Evolutionary conservation across 2,329 filamentous ascomycete species (phyloP), one percentile per base, ranked within the genome.

Genomic region (Venturia asperata): DNA sequence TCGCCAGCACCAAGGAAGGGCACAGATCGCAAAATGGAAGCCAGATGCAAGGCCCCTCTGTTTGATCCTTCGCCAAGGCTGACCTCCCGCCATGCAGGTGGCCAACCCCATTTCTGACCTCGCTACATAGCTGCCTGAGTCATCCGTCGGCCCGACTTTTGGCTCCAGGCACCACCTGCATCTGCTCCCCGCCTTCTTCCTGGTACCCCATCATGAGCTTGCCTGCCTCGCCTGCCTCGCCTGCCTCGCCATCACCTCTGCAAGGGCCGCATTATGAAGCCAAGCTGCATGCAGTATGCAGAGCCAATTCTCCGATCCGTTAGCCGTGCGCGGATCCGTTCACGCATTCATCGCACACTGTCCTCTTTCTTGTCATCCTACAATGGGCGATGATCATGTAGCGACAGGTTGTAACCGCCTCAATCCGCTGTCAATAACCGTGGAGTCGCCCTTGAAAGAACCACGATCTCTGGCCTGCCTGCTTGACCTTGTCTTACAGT

Each of bases 191-290:
- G 37, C 13, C 10, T 5, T 17, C 30, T n/a, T n/a, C n/a, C n/a
- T n/a, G n/a, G n/a, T 55, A 55, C 49, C 49, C 49, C 49, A 55
- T 30, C 24, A 55, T 55, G 24, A 55, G 27, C 49, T 30, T 27
- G 47, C 47, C n/a, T 52, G 47, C 47, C 49, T 56, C 52, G 52
- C 52, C 49, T n/a, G n/a, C n/a, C 49, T 30, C 13, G 47, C 47
- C n/a, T 52, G 47, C 47, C 49, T 56, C 52, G 52, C 52, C 49
- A 56, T 56, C 49, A 56, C n/a, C 49, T 56, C 49, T 56, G 49
- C 27, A 56, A 56, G 49, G 10, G 49, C 27, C 49, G 24, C 11
- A 56, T 4, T 17, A 7, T 19, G 49, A 30, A 21, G 24, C 19
- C 17, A 41, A 41, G 39, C 9, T 21, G 49, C 49, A 56, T 56